Base-by-base conservation (phyloP, 495 filamentous ascomycete species). In the Neurospora tetrasperma region DNA sequence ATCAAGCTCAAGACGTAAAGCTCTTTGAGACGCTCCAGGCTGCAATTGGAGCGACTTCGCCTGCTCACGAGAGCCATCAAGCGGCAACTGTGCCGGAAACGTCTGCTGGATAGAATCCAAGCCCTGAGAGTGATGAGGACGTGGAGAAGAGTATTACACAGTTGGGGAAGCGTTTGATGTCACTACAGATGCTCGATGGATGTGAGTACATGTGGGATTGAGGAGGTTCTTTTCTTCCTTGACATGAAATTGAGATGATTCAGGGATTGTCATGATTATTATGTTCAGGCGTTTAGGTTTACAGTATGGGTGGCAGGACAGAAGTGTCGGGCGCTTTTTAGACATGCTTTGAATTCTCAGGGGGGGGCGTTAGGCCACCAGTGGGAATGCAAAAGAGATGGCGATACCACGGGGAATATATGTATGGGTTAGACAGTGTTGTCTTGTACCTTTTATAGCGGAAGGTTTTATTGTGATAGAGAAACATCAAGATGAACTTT, bases 1-100 rank as follows among this genome's bases (percentile, higher is more conserved):
- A 79, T 43, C 76, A 78, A n/a, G 72, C 71, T 6, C 76, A 78
- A 69, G 78, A 79, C 23, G 42, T 73, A 0, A 75, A 76, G 41
- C 39, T 79, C 16, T 76, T 75, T 31, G 78, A 77, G 59, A 69
- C 71, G 5, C 69, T 79, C 23, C 73, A 73, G 40, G 78, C 78
- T 11, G 76, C 76, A 5, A 74, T 79, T 42, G 75, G 76, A 16
- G 77, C 54, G 20, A 38, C 75, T 23, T 48, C 70, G 31, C 54
- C 54, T 66, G 54, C 54, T 66, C 54, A 66, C 54, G 54, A 66
- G 54, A 66, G 54, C 14, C 54, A 66, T 38, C 12, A 27, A 35
- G 54, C 54, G 2, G 27, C 27, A 6, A 66, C 54, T 1, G 54
- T 66, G 14, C 12, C 54, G 1, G 54, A 66, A 66, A 66, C 27